Base-by-base conservation (phyloP, 1,139 yeast species). In the Meyerozyma elateridarum region DNA sequence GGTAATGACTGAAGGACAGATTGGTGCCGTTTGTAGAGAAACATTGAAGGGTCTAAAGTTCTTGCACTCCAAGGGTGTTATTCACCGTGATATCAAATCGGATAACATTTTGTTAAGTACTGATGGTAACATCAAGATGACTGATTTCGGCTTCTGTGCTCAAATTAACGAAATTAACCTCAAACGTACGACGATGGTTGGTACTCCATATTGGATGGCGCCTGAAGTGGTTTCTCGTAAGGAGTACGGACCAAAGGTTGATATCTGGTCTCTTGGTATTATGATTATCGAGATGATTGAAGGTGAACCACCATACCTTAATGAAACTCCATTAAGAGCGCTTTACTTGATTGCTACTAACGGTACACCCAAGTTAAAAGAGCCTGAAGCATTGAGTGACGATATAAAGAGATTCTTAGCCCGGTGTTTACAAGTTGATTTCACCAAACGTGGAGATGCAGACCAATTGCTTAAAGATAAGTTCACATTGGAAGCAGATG, bases 191-290 rank as follows among this genome's bases (percentile, higher is more conserved):
- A 91, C 98, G 3, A 85, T 91, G 95, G 98, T 91, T 13, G 98
- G 98, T n/a, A 91, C 98, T 0, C 98, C 98, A 4, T 91, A 91
- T 56, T 91, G 98, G 98, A 91, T 91, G 98, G 98, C 98, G 0
- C 98, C 98, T 2, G 98, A 91, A 59, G 96, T 91, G 36, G 96
- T 91, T 14, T 78, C 88, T 7, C 70, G 95, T 43, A 88, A 89
- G 53, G 96, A 88, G 48, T 91, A 91, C 55, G 98, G 96, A 2
- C 95, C 96, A 25, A 89, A 93, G 59, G 96, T 91, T 36, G 98
- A 91, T 59, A 82, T 93, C 32, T 91, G 98, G 98, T 85, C 96
- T 8, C 64, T 91, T 42, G 98, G 98, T 42, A 91, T 91, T 45
- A 91, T 91, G 98, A 80, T 89, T 13, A 88, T 91, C 51, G 98